Base-by-base conservation (phyloP, 2,329 filamentous ascomycete species). In the Pseudocercospora ulei region DNA sequence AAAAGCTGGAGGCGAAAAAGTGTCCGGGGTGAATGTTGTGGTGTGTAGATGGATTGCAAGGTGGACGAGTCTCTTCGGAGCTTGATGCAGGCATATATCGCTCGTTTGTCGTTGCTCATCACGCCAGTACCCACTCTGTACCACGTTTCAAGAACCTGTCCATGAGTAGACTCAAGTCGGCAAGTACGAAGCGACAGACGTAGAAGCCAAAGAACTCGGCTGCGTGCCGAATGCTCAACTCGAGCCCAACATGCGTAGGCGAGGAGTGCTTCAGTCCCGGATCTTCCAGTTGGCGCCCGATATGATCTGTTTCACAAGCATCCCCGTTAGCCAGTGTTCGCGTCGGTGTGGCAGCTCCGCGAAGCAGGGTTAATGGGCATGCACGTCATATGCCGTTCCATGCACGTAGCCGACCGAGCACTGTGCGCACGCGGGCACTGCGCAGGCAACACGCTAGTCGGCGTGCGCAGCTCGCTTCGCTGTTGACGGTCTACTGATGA, bases 151-250 rank as follows among this genome's bases (percentile, higher is more conserved):
- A 80, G 57, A 90, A 96, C 61, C 96, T 98, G 62, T 98, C 90
- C 52, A 98, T 69, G 66, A 98, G 70, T 58, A 90, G 62, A 24
- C 78, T 73, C 45, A 98, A 66, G 61, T 98, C 90, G 3, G 78
- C 71, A 44, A 98, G 68, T n/a, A 87, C 86, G 59, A 98, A 98
- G 11, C 90, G 80, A 62, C 88, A 95, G 17, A 98, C 73, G 60
- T 90, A 96, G 62, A 98, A 95, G 9, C 81, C 87, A 60, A 98
- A 98, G 63, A 98, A 98, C 63, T 98, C 90, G 20, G 88, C 84
- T 5, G 88, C 90, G 61, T 95, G 88, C 25, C 88, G 76, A 22
- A 86, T 86, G 59, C 85, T 90, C 25, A 98, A 73, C 64, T 98
- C 90, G 20, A 98, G 74, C 6, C 90, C 90, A 37, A 98, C 87